Percentiles rank a stretch among this genome's conserved stretches.
These are phyloP conservation scores for Hemisphaericaspora subhashii DNA, from an alignment of 1,139 yeast genomes.

Conservation along the genomic window DNA sequence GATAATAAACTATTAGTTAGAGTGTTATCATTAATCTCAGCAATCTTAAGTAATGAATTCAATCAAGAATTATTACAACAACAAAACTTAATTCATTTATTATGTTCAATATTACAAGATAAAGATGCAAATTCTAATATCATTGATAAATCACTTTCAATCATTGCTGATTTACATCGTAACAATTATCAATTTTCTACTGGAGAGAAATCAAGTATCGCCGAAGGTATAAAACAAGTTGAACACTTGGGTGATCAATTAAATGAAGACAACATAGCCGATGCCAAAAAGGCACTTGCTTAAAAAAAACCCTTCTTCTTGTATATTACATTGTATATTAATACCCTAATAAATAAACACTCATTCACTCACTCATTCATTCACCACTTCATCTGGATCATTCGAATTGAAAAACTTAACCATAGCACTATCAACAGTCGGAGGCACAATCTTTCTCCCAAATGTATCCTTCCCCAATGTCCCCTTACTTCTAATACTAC, in stretches of 20 bases:
- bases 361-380: neutral
- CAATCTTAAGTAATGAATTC: constrained; percentile 55
- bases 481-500: constrained; percentile 22
- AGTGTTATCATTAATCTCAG: constrained; percentile 55
- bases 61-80: constrained; percentile 40
- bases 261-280: constrained; percentile 51
- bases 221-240: constrained; percentile 41
- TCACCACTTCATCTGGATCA: constrained; percentile 47
- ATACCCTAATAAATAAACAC: constrained; percentile 10
- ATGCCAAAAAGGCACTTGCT: constrained; percentile 45
- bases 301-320: neutral
- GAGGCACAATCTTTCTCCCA: constrained; percentile 29
- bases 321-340: constrained; percentile 6
- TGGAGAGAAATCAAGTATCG: constrained; percentile 45
- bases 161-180: constrained; percentile 49
- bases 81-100: constrained; percentile 36
- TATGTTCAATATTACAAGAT: constrained; percentile 34
- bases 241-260: constrained; percentile 47
- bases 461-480: constrained; percentile 34
- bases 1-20: constrained; percentile 51
- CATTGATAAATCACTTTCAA: constrained; percentile 60
- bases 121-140: constrained; percentile 49
- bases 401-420: constrained; percentile 45
- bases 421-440: constrained; percentile 44
- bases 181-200: constrained; percentile 47